Base-by-base conservation (phyloP, 225 moss, liverwort and hornwort genomes). In the Thuidium tamariscinum region DNA sequence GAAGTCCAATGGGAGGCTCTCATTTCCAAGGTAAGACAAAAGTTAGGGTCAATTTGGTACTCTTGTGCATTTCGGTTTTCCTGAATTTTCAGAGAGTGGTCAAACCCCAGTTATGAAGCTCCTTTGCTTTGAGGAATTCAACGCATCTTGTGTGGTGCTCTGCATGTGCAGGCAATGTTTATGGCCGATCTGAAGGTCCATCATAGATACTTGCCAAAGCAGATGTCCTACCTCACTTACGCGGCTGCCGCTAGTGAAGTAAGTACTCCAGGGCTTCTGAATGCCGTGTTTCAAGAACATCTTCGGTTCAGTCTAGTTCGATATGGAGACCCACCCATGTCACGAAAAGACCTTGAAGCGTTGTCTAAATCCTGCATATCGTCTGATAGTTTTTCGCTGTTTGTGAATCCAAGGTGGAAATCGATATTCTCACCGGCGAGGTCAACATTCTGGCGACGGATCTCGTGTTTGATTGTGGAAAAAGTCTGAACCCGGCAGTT, bases 401-500 rank as follows among this genome's bases (percentile, higher is more conserved):
- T 89, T 77, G 25, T 86, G 76, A 68, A 72, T 55, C 36, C 5
- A 60, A 97, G 97, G 97, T 97, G 89, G 94, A 95, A 83, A 87
- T 97, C 21, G 85, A 94, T 74, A 64, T 93, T 34, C 88, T 96
- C 60, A 96, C 96, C 29, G 97, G 97, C 27, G 89, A 88, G 74
- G 89, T 85, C 22, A 90, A 51, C 41, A 89, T 96, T 79, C 68
- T 95, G 77, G 93, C 94, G 52, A 84, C 94, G 73, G 96, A 97
- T 89, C 20, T 97, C 44, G 64, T 92, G 42, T 96, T 94, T 84
- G 97, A 97, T 81, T 92, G 93, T 79, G 95, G 96, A 44, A 94
- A 90, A 81, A 95, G 95, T 77, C 82, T 97, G 82, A 97, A 96
- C 67, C 96, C 94, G 52, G 97, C 95, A 57, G 87, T 97, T 44